Base-by-base conservation (phyloP, 2,329 filamentous ascomycete species). In the Sclerotinia sclerotiorum region DNA sequence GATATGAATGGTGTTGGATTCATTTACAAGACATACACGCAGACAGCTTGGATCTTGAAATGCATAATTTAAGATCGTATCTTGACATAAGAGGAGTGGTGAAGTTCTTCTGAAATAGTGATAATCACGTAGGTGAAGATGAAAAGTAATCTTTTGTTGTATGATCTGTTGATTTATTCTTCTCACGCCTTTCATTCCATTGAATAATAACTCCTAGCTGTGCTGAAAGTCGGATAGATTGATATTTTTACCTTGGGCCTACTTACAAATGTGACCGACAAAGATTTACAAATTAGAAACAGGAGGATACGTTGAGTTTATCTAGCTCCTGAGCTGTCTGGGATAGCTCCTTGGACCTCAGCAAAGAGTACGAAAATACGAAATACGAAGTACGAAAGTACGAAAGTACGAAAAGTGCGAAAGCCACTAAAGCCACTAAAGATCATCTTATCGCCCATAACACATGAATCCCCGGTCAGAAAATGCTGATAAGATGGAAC, bases 1-100 rank as follows among this genome's bases (percentile, higher is more conserved):
- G 29, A 24, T 42, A 44, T 67, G 65, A 32, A 29, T 64, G 60
- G 32, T 68, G 60, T 56, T 68, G 57, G 57, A 63, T 68, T 68
- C n/a, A 19, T 63, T 61, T 27, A 19, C 19, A 55, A 51, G 15
- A 46, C 44, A 39, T 49, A 46, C 39, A 64, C 35, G 49, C 17
- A 56, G 19, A 32, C n/a, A 67, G 48, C 46, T 52, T 67, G 54
- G 65, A 35, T 67, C 35, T 46, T 29, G 46, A 63, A 35, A 63
- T 65, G 42, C 27, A 64, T 44, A 42, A 55, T 56, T 48, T 51
- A 44, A 46, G 39, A 55, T 54, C 27, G 24, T 42, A 44, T 57
- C 29, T 29, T 67, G 29, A 60, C 48, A 39, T 64, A 39, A 48
- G 60, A 51, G 52, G 10, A 46, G 39, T 24, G 11, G 19, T 42